Base-by-base conservation (phyloP, 176 grass and related monocot genomes). In the Thinopyrum elongatum region DNA sequence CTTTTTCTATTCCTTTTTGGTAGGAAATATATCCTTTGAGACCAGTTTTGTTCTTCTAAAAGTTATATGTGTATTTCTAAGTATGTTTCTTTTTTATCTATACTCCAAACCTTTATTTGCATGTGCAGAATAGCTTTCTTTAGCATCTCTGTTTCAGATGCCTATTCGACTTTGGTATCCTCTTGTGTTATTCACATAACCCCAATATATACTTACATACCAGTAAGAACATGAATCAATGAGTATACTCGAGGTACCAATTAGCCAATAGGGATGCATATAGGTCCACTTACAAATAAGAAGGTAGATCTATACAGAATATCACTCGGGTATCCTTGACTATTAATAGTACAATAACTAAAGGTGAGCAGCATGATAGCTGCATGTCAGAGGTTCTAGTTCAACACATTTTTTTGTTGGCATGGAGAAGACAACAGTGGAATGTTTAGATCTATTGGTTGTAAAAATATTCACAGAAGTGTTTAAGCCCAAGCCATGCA, bases 11-110 rank as follows among this genome's bases (percentile, higher is more conserved):
- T 51, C 27, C 26, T 21, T 46, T 22, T 26, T 78, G 30, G 33
- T 84, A 38, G 4, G 47, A 79, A 87, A 76, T 29, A 71, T 84
- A 80, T 75, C 10, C n/a, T 65, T 74, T 65, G 10, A 4, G 73
- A 74, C 65, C 22, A 34, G 21, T 65, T 21, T 33, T 41, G 41
- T 22, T 77, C 29, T 77, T 76, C 3, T 69, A 27, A 7, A 21
- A 82, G 27, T 27, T 63, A 62, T 85, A 47, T 31, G 5, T 35
- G 25, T 31, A 34, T 57, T 44, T 17, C 25, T 36, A 30, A 82
- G 28, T 72, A 71, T 25, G 3, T 23, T 71, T 53, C 29, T 69
- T 31, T 28, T 49, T 49, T 65, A 28, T 72, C 64, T 25, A 75
- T 49, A 74, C 25, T 75, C 7, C 31, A 34, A 71, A 70, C n/a